A percentile compares a stretch with the other conserved stretches of the same genome.
These are phyloP conservation scores for Fabrea salina DNA, from an alignment of 169 alveolate genomes.

Conservation along the genomic window DNA sequence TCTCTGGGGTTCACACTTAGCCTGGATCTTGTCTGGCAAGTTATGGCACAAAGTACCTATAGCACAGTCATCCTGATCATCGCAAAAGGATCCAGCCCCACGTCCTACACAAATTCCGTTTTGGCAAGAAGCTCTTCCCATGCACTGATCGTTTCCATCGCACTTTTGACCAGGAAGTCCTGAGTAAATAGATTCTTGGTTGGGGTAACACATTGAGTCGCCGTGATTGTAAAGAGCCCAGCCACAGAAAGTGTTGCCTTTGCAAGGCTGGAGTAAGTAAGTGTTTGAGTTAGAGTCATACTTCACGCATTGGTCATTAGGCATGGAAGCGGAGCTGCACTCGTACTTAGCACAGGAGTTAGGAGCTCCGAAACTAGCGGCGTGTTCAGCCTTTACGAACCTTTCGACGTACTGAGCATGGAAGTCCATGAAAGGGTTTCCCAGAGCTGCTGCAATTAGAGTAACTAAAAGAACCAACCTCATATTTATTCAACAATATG, in stretches of 20 bases:
- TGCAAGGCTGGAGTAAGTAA: slow-evolving; percentile 5
- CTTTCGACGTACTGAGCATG: neutral
- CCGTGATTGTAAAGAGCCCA: neutral
- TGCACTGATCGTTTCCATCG: neutral
- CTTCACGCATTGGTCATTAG: neutral
- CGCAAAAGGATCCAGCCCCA: neutral
- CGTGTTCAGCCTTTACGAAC: neutral
- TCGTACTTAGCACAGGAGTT: neutral
- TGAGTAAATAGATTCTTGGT: neutral
- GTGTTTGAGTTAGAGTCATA: neutral
- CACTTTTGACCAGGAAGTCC: slow-evolving; percentile 29
- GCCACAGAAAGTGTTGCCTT: neutral
- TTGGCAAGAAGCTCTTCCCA: neutral
- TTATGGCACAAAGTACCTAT: slow-evolving; percentile 17
- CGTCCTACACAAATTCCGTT: slow-evolving; percentile 10
- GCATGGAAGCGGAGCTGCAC: neutral
- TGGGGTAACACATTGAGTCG: neutral
- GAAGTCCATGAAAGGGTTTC: neutral
- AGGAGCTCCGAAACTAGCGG: neutral
- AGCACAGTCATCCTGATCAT: slow-evolving; percentile 30
- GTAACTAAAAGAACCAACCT: no score
- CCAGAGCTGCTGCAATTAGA: no score
- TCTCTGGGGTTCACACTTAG: slow-evolving; percentile 10
- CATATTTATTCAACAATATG: no score
- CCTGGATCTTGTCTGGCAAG: neutral